Evolutionary conservation across 2,329 filamentous ascomycete species (phyloP), one percentile per base, ranked within the genome.

Genomic region (Blastomyces parvus): DNA sequence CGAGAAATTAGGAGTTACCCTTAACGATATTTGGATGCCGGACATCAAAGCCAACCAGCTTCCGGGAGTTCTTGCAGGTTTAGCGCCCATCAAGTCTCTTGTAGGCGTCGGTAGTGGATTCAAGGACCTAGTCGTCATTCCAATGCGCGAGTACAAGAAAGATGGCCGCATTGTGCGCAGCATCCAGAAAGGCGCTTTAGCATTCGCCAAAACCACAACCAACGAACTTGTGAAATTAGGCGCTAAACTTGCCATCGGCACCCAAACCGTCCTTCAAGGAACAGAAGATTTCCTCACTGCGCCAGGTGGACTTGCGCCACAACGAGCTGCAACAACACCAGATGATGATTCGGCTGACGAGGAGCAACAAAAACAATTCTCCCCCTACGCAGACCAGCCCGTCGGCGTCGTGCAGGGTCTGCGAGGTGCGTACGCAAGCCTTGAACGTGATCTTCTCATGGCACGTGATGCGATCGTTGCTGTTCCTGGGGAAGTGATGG

Each of bases 1-100:
- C 69, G 92, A 97, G 68, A 87, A 89, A 59, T 82, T 99, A 1
- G 91, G 94, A 62, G 86, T 92, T 74, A 93, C 88, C 2, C 83
- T 99, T 42, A 97, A 97, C 72, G 91, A 96, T 72, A 90, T 97
- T 53, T 99, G 94, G 94, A 95, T 88, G 83, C 91, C 91, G 0
- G 93, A 99, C 72, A 89, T 99, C 62, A 91, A 89, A 72, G 81
- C 84, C 19, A 95, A 93, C 68, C 94, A 99, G 74, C 86, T 99
- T 5, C 91, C 91, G 0, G 87, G 88, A 1, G 89, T 99, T 0
- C 83, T 99, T 44, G 90, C 91, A 2, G 94, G 94, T 25, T 81
- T 99, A 6, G 92, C 92, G 0, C 90, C 91, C 0, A 87, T 97
- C n/a, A 86, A 91, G 17, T 91, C 91, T 1, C 79, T 99, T 1